Percentiles rank a stretch among this genome's conserved stretches.
phyloP scores from a whole-genome alignment of 2,329 filamentous ascomycete species.

The Fusarium torreyae region DNA sequence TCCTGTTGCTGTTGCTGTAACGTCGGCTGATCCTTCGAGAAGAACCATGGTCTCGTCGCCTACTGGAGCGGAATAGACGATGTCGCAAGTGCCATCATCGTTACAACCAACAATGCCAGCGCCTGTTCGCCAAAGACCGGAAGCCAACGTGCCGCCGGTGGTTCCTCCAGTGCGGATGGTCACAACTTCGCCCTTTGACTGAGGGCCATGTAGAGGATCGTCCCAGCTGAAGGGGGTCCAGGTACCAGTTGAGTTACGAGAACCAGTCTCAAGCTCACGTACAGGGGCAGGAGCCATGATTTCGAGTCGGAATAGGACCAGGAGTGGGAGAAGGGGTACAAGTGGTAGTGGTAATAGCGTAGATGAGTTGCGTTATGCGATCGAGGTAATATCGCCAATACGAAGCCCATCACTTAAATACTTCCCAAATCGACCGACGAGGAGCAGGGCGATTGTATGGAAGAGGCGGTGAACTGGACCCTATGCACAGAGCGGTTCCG shows the following conservation, averaged over 20 bases:
- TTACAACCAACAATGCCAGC: constrained; percentile 2
- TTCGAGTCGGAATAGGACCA: not conserved
- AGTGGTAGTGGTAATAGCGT: too few relatives aligned
- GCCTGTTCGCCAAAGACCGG: constrained; percentile 1
- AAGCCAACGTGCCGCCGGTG: not conserved
- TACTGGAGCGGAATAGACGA: constrained; percentile 2
- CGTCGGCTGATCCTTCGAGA: constrained; percentile 1
- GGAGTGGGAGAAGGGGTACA: too few relatives aligned
- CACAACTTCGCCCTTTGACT: constrained; percentile 3
- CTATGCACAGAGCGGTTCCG: too few relatives aligned
- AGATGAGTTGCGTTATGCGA: too few relatives aligned
- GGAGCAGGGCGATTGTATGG: too few relatives aligned
- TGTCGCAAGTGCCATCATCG: not conserved
- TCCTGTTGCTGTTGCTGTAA: not conserved
- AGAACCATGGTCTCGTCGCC: constrained; percentile 8
- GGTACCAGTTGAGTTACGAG: not conserved
- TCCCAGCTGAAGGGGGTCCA: constrained; percentile 1
- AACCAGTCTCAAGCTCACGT: not conserved
- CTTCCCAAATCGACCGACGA: too few relatives aligned
- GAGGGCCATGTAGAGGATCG: not conserved
- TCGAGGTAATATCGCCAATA: too few relatives aligned
- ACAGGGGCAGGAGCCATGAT: not conserved
- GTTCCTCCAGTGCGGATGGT: constrained; percentile 8
- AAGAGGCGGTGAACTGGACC: too few relatives aligned
- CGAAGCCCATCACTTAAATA: too few relatives aligned